These are phyloP conservation scores for Clarireedia paspali DNA, from an alignment of 2,329 filamentous ascomycete genomes.

Conservation along the genomic window DNA sequence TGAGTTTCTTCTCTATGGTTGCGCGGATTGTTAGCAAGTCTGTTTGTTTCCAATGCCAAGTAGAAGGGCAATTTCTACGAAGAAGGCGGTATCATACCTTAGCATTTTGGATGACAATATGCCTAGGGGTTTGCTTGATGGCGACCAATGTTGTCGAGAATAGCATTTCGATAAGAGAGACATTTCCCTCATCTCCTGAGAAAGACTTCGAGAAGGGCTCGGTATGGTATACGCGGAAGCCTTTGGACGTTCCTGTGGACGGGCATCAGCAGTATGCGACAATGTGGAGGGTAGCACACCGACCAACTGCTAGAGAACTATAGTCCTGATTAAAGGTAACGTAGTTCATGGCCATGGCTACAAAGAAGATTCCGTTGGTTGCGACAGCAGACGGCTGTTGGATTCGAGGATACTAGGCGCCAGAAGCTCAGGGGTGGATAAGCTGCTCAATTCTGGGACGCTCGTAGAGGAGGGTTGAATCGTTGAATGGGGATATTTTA, in stretches of 20 bases:
- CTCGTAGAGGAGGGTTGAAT: neutral
- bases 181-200: conserved; percentile 89
- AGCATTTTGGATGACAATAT: conserved; percentile 94
- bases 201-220: conserved; percentile 95
- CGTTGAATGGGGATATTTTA: neutral
- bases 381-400: neutral
- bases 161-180: conserved; percentile 95
- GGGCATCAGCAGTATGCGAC: neutral
- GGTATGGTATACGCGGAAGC: conserved; percentile 93
- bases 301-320: conserved; percentile 91
- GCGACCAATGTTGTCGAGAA: conserved; percentile 97
- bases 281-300: conserved; percentile 28
- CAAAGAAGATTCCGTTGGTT: neutral
- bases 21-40: neutral
- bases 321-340: conserved; percentile 99
- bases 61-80: neutral
- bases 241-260: conserved; percentile 71
- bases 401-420: neutral
- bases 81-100: conserved; percentile 51
- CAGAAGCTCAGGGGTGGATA: conserved; percentile 3
- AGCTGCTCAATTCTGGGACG: neutral
- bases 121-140: conserved; percentile 81
- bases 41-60: neutral
- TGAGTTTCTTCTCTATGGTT: conserved; percentile 48
- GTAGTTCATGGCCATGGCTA: conserved; percentile 78